Evolutionary conservation across 2,329 filamentous ascomycete species (phyloP), one percentile per base, ranked within the genome.

Genomic region (Zymoseptoria crescenta): DNA sequence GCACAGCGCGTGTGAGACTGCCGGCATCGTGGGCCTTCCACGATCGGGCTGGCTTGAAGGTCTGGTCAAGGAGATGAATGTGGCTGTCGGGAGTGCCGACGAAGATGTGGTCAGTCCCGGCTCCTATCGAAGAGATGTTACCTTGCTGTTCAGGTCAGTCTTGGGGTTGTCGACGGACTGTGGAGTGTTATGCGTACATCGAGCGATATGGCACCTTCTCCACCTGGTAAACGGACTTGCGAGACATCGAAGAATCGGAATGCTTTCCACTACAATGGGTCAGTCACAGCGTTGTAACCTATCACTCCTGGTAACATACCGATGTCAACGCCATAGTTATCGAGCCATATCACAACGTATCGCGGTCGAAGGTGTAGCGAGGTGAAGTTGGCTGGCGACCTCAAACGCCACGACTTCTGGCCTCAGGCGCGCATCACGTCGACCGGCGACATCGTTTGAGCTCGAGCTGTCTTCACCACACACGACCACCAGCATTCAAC

Each of bases 241-340:
- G 86, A 86, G 74, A 96, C 91, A 77, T 96, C 91, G 83, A 99
- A 97, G 86, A 99, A 99, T 82, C 96, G 92, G 80, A 99, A 99
- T 68, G 88, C 87, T 88, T 96, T 96, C 93, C 94, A 97, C 93
- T 96, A 65, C 55, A 58, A 54, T 10, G 10, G 28, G 19, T 45
- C 30, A 30, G 50, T 29, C 4, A 3, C 8, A 8, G 10, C 9
- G 4, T 9, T n/a, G 28, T 13, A 29, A 7, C 3, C 16, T 7
- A 16, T 65, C 10, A 59, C 54, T 49, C 20, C 49, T 20, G 35
- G 24, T 53, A 8, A 41, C 62, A 52, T 65, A 72, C 70, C 67
- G 70, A 70, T 65, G 68, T 71, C 67, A 71, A 57, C 52, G 69
- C 67, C 69, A 71, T 71, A 16, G 55, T 61, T 67, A 68, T 52